Percentiles rank a stretch among this genome's conserved stretches.
These are phyloP conservation scores for Lachancea cidri DNA, from an alignment of 805 yeast species.

Conservation along the genomic window DNA sequence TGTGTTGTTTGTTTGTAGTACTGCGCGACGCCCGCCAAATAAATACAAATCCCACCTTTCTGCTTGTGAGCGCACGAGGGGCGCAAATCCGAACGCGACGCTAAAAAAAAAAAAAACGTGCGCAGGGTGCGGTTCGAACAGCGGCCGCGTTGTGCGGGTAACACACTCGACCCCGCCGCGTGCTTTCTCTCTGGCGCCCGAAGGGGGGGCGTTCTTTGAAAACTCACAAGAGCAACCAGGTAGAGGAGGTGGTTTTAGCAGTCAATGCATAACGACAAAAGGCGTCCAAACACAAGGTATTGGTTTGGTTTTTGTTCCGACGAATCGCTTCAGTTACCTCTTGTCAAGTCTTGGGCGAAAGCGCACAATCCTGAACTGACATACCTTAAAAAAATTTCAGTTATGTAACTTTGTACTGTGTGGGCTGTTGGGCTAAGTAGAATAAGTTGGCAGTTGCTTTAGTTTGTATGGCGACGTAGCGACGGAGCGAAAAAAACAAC, in stretches of 20 bases:
- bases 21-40: not conserved
- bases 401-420: conserved; percentile 13
- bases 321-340: no score
- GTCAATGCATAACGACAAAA: no score
- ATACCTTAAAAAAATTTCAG: conserved; percentile 7
- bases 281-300: no score
- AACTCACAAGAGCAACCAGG: not conserved
- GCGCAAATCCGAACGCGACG: no score
- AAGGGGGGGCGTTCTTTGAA: not conserved
- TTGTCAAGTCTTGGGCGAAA: no score
- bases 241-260: no score
- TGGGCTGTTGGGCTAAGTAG: conserved; percentile 1
- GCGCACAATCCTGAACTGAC: conserved; percentile 3
- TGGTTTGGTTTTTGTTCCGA: no score
- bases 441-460: not conserved
- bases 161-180: conserved; percentile 2
- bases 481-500: not conserved
- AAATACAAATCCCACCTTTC: not conserved
- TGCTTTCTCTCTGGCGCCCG: not conserved
- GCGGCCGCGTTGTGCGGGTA: conserved; percentile 14
- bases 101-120: no score
- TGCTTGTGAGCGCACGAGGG: no score
- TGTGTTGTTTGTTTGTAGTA: not conserved
- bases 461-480: not conserved
- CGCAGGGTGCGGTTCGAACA: not conserved